Conservation (phyloP, 106 monocot genomes). For the Amphibolis antarctica region DNA sequence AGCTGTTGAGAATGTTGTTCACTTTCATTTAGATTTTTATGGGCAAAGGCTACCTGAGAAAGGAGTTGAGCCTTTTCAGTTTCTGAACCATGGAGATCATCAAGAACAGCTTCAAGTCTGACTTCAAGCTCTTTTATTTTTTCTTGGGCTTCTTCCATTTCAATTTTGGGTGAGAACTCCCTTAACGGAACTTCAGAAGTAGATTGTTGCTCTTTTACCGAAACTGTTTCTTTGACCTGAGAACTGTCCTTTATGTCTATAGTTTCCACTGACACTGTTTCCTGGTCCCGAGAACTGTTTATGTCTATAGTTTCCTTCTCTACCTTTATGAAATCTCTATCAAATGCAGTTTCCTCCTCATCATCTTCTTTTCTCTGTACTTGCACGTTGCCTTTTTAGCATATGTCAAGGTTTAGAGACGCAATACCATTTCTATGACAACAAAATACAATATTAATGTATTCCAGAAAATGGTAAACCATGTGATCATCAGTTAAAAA, state of each 20-base stretch:
- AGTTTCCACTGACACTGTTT: slow-evolving; percentile 4
- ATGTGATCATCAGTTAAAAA: too few species aligned
- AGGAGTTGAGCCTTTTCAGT: slow-evolving; percentile 37
- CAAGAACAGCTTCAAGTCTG: slow-evolving; percentile 26
- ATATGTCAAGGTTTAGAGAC: too few species aligned
- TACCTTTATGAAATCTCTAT: slow-evolving; percentile 25
- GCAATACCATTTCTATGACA: too few species aligned
- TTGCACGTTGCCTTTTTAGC: background rate
- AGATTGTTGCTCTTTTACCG: background rate
- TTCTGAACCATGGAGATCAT: slow-evolving; percentile 39
- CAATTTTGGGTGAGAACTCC: background rate
- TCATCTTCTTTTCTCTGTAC: slow-evolving; percentile 7
- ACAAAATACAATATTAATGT: too few species aligned
- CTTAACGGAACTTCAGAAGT: background rate
- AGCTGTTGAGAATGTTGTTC: slow-evolving; percentile 32
- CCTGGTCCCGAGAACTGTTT: background rate
- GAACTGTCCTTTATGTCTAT: slow-evolving; percentile 8
- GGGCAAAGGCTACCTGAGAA: slow-evolving; percentile 26
- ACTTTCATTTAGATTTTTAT: slow-evolving; percentile 31
- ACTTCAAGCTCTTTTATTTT: slow-evolving; percentile 33
- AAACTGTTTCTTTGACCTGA: background rate
- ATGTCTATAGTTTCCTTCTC: slow-evolving; percentile 24
- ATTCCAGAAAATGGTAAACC: too few species aligned
- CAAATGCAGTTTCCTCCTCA: slow-evolving; percentile 24
- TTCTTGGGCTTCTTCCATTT: slow-evolving; percentile 23